Base-by-base conservation (phyloP, 2,329 filamentous ascomycete species). In the Rhytidhysteron rufulum region DNA sequence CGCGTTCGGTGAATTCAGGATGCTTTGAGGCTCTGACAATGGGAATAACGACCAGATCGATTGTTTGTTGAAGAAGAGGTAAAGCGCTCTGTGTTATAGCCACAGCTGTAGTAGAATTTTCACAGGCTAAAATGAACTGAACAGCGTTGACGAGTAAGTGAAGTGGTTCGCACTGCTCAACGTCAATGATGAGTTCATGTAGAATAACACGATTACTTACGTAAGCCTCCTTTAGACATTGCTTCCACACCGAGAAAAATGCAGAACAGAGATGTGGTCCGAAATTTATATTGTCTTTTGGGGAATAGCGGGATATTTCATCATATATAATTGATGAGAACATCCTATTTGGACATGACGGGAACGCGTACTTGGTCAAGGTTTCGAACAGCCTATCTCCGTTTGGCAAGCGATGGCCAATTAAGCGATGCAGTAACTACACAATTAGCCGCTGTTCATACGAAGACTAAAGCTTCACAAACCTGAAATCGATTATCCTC, bases 271-370 rank as follows among this genome's bases (percentile, higher is more conserved):
- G 82, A 44, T 82, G 78, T 8, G 83, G 68, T 1, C 85, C 75
- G 3, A 86, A 70, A 35, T 67, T 57, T 67, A 78, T 63, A 67
- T 71, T 35, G 68, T 77, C 43, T 68, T 73, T 39, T 57, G 68
- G 40, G 65, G 71, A 37, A 45, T 82, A 72, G 5, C 71, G 58
- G 0, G 83, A 78, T n/a, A 91, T 65, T 32, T 76, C 77, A 47
- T 86, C 80, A 39, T 87, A 77, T 21, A 90, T 76, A 17, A 82
- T 71, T 3, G 85, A 79, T 0, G 85, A 79, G 5, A 90, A 70
- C 0, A 80, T 83, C 33, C 74, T 74, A 1, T 66, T 60, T 1
- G 77, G 74, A n/a, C 79, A 70, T 0, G 85, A 85, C 2, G 84
- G 82, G 39, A 88, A 82, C 4, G 71, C 60, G 58, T 82, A 80